phyloP scores from a whole-genome alignment of 768 basidiomycete genomes.

The Lactarius indigo region DNA sequence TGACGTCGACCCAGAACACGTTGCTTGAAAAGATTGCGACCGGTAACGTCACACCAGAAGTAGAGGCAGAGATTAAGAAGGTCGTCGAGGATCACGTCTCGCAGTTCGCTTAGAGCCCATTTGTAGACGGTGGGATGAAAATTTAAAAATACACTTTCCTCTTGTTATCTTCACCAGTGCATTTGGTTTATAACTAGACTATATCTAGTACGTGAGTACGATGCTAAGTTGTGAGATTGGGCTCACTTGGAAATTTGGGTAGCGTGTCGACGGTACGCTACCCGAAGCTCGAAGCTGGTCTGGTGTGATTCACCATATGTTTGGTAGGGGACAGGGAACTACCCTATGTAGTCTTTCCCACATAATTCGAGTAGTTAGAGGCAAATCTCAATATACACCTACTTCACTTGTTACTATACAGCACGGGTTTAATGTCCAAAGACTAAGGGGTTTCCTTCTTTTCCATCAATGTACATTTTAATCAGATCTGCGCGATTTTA shows the following conservation, averaged over 20 bases:
- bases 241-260: background rate
- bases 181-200: conserved; percentile 20
- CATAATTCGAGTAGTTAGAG: background rate
- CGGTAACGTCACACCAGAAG: conserved; percentile 82
- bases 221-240: background rate
- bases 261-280: no score
- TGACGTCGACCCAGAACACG: conserved; percentile 64
- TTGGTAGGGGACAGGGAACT: background rate
- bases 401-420: no score
- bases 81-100: conserved; percentile 86
- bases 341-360: background rate
- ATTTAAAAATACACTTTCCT: conserved; percentile 17
- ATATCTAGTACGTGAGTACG: conserved; percentile 1
- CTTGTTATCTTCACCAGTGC: conserved; percentile 12
- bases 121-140: conserved; percentile 17
- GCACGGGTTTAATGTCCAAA: no score
- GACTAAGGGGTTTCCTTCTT: no score
- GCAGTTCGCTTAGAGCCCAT: conserved; percentile 53
- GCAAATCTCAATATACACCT: background rate
- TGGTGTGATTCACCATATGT: background rate
- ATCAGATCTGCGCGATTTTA: conserved; percentile 18
- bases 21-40: conserved; percentile 83
- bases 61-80: conserved; percentile 94
- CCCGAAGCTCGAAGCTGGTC: no score
- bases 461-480: conserved; percentile 5